These are phyloP conservation scores for Sporothrix euskadiensis DNA, from an alignment of 2,329 filamentous ascomycete genomes.

Conservation along the genomic window DNA sequence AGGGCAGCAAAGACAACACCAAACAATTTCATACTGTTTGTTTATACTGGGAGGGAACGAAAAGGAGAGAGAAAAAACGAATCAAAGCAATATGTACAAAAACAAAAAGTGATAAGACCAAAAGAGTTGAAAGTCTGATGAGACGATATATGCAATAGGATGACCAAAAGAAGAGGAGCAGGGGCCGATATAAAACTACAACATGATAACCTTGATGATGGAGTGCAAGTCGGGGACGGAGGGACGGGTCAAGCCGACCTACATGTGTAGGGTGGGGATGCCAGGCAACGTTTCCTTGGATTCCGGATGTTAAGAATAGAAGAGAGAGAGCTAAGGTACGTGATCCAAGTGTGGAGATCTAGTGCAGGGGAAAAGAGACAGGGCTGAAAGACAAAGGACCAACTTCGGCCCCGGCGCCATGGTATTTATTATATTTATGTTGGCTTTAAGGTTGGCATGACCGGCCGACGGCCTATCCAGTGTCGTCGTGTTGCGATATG, in stretches of 20 bases:
- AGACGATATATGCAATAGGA: neutral
- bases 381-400: neutral
- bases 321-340: neutral
- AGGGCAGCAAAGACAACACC: conserved; percentile 26
- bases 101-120: neutral
- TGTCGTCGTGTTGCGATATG: neutral
- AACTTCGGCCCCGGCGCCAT: neutral
- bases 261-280: neutral
- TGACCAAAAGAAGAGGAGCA: neutral
- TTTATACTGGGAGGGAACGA: neutral
- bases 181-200: neutral
- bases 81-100: neutral
- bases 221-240: conserved; percentile 9
- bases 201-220: neutral
- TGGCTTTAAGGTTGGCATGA: neutral
- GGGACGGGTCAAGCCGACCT: conserved; percentile 15
- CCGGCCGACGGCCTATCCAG: neutral
- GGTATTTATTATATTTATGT: neutral
- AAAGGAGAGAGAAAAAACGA: neutral
- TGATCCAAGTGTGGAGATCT: conserved; percentile 6
- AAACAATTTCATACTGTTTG: conserved; percentile 12
- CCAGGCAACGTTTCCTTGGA: conserved; percentile 2
- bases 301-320: neutral
- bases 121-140: neutral
- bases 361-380: neutral